A percentile compares a stretch with the other conserved stretches of the same genome.
These are phyloP conservation scores for Leptoxyphium fumago DNA, from an alignment of 2,329 filamentous ascomycete species.

Conservation along the genomic window DNA sequence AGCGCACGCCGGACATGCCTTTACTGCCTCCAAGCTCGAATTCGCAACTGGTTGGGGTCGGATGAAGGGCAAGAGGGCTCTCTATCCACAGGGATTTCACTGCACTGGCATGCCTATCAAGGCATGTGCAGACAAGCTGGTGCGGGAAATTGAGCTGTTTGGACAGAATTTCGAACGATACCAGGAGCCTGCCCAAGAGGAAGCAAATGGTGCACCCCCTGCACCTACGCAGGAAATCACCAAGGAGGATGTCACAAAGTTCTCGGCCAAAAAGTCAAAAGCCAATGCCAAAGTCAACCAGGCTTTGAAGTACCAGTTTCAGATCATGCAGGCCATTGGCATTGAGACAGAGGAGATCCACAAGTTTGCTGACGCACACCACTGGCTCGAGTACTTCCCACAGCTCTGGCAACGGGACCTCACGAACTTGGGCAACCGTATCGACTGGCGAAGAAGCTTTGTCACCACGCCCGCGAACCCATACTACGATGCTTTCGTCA, in stretches of 20 bases:
- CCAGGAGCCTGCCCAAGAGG: slow-evolving; percentile 36
- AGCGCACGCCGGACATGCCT: slow-evolving; percentile 77
- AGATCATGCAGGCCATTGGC: slow-evolving; percentile 85
- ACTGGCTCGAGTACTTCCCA: slow-evolving; percentile 90
- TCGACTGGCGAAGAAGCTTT: slow-evolving; percentile 87
- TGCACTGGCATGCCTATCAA: slow-evolving; percentile 98
- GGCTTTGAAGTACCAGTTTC: slow-evolving; percentile 90
- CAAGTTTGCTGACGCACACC: slow-evolving; percentile 74
- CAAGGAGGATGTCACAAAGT: slow-evolving; percentile 80
- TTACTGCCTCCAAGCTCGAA: slow-evolving; percentile 85
- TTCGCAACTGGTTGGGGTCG: slow-evolving; percentile 75
- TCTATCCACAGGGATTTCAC: slow-evolving; percentile 92
- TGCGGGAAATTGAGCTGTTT: slow-evolving; percentile 77
- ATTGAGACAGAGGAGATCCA: slow-evolving; percentile 82
- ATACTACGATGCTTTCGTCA: slow-evolving; percentile 88
- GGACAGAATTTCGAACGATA: slow-evolving; percentile 67
- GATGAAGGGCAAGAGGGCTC: slow-evolving; percentile 74
- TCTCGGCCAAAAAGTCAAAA: slow-evolving; percentile 85
- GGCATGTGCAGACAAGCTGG: slow-evolving; percentile 88
- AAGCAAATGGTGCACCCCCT: slow-evolving; percentile 22
- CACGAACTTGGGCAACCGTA: slow-evolving; percentile 66
- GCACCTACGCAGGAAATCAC: slow-evolving; percentile 47
- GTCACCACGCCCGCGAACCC: slow-evolving; percentile 94
- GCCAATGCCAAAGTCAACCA: slow-evolving; percentile 67
- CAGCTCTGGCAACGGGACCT: slow-evolving; percentile 67